These are phyloP conservation scores for Syncephalis fuscata DNA, from an alignment of 371 early-diverging fungal species.

Conservation along the genomic window DNA sequence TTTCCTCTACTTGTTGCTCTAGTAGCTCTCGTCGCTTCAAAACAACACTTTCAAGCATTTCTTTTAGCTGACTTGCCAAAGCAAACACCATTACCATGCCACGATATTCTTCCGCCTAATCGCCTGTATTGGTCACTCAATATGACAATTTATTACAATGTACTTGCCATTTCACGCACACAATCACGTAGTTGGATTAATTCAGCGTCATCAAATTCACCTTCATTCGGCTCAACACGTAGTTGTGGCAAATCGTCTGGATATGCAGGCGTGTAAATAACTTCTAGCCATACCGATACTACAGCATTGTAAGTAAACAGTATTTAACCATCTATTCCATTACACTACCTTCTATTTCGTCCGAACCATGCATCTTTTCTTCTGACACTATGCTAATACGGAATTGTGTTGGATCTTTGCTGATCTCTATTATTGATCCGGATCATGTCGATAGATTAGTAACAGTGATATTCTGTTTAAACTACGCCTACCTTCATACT, in stretches of 20 bases:
- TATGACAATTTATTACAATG: background rate
- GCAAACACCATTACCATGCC: conserved; percentile 92
- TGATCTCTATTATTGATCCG: conserved; percentile 7
- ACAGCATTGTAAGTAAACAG: background rate
- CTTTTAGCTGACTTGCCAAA: conserved; percentile 62
- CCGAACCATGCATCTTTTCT: conserved; percentile 3
- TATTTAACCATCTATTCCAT: background rate
- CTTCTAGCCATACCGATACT: conserved; percentile 35
- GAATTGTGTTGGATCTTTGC: conserved; percentile 6
- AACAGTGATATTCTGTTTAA: conserved; percentile 12
- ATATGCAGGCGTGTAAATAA: conserved; percentile 71
- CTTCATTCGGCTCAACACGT: conserved; percentile 31
- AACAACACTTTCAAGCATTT: conserved; percentile 43
- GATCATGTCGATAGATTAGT: conserved; percentile 19
- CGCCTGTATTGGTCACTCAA: background rate
- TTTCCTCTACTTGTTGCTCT: conserved; percentile 34
- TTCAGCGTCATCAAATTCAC: conserved; percentile 25
- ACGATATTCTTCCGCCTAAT: conserved; percentile 47
- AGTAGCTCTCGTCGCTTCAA: conserved; percentile 25
- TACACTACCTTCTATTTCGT: background rate
- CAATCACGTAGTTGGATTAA: conserved; percentile 21
- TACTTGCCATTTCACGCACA: conserved; percentile 25
- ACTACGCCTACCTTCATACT: conserved; percentile 44
- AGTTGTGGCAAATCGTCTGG: conserved; percentile 72
- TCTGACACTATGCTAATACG: conserved; percentile 6